Conservation (phyloP, 257 asterid species). For the Verbena officinalis region DNA sequence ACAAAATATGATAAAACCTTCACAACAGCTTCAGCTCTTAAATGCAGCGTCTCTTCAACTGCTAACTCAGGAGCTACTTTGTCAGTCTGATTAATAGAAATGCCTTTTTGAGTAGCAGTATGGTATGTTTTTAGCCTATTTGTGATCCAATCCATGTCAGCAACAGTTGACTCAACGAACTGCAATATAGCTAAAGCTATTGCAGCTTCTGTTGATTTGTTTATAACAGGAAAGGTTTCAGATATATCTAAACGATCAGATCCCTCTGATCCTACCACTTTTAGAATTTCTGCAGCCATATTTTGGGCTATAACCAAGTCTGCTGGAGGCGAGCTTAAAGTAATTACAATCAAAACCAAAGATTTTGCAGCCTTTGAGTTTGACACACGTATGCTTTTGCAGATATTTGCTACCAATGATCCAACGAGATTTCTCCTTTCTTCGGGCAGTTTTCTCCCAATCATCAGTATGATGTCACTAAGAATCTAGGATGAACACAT, state of each 20-base stretch:
- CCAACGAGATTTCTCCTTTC: slow-evolving; percentile 63
- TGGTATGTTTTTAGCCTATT: slow-evolving; percentile 55
- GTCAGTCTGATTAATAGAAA: slow-evolving; percentile 44
- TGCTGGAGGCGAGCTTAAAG: slow-evolving; percentile 59
- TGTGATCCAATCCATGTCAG: slow-evolving; percentile 65
- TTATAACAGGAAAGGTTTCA: slow-evolving; percentile 55
- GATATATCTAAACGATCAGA: slow-evolving; percentile 47
- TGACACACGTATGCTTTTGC: slow-evolving; percentile 49
- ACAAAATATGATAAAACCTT: slow-evolving; percentile 67
- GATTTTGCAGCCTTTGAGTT: slow-evolving; percentile 68
- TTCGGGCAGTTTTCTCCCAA: slow-evolving; percentile 56
- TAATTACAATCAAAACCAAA: slow-evolving; percentile 53
- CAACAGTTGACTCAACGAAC: slow-evolving; percentile 52
- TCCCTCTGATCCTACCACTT: slow-evolving; percentile 55
- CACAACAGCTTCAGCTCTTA: slow-evolving; percentile 70
- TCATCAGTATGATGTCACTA: slow-evolving; percentile 59
- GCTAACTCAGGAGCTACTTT: slow-evolving; percentile 47
- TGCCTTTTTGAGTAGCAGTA: slow-evolving; percentile 50
- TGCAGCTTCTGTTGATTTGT: slow-evolving; percentile 61
- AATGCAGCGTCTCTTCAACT: slow-evolving; percentile 62
- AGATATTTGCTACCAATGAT: slow-evolving; percentile 50
- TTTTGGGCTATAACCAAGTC: slow-evolving; percentile 60
- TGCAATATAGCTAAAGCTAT: slow-evolving; percentile 66
- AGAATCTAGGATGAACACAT: slow-evolving; percentile 51
- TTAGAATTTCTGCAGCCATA: slow-evolving; percentile 64